Evolutionary conservation across 2,329 filamentous ascomycete species (phyloP).

Genomic region (Aspergillus latus): DNA sequence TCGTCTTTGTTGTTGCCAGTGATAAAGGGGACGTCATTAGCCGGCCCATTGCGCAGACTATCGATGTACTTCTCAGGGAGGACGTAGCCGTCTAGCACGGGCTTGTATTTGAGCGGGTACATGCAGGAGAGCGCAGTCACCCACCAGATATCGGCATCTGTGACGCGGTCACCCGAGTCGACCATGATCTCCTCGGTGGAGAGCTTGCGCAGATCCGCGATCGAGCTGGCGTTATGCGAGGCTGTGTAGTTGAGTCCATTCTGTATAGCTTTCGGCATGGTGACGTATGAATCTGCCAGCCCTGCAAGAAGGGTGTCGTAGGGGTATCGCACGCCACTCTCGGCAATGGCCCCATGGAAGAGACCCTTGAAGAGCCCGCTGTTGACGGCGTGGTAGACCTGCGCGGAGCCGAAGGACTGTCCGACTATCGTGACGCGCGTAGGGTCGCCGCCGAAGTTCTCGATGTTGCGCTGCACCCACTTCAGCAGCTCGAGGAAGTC

Average conservation of each 20-base stretch:
- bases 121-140: constrained; percentile 29
- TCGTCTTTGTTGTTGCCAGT: constrained; percentile 41
- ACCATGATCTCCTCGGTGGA: constrained; percentile 28
- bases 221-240: constrained; percentile 25
- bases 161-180: constrained; percentile 28
- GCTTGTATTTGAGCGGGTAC: constrained; percentile 34
- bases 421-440: constrained; percentile 47
- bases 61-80: constrained; percentile 29
- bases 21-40: constrained; percentile 38
- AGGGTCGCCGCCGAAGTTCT: constrained; percentile 54
- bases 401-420: constrained; percentile 32
- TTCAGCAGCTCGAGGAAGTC: constrained; percentile 57
- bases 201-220: constrained; percentile 25
- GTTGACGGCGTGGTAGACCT: constrained; percentile 33
- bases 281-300: constrained; percentile 32
- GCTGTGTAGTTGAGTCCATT: constrained; percentile 29
- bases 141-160: constrained; percentile 23
- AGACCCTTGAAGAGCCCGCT: constrained; percentile 31
- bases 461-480: constrained; percentile 55
- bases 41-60: constrained; percentile 26
- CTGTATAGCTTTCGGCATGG: constrained; percentile 27
- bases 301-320: constrained; percentile 30
- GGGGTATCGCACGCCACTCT: constrained; percentile 32
- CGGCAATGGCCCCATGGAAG: constrained; percentile 32
- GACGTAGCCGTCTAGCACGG: constrained; percentile 28